Evolutionary conservation across 2,329 filamentous ascomycete genomes (phyloP), one percentile per base, ranked within the genome.

Genomic region (Neoascochyta sp.): DNA sequence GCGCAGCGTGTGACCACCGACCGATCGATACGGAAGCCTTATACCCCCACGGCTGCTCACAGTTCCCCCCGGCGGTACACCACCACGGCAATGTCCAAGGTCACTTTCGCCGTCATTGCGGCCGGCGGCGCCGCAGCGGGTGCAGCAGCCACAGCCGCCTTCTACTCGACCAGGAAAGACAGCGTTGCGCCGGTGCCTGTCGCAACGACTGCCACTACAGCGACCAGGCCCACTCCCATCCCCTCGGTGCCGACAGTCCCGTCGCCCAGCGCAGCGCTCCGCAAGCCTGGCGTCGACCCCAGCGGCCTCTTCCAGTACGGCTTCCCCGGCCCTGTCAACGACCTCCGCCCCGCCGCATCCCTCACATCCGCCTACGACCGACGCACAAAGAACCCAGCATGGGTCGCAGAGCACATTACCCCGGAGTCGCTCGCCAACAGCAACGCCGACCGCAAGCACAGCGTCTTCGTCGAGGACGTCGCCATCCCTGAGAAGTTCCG

Each of bases 351-450:
- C 32, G 82, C 87, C 20, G 70, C 78, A 15, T 84, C 86, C 18
- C 76, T 96, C 31, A 76, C 89, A 45, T 94, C 89, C 17, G 81
- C 84, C 51, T 98, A 83, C 75, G 90, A 98, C 68, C 86, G 92
- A 16, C 82, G 86, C 40, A 83, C 80, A 23, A 80, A 89, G 58
- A 98, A 98, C 67, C 92, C 92, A 16, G 76, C 85, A 62, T 98
- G 90, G 90, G 92, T 71, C 12, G 68, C 83, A 43, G 92, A 98
- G 70, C 92, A 98, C 71, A 95, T 98, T 65, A 98, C 92, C 0
- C 80, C 88, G 2, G 77, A 79, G 19, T 96, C 90, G 0, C 76
- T 98, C 9, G 74, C 82, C 3, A 62, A 72, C 29, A 79, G 80
- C 42, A 80, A 83, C 39, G 92, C 78, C 47, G 89, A 96, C 68